These are phyloP conservation scores for Hansenula anomala DNA, from an alignment of 1,139 yeast species.

Conservation along the genomic window DNA sequence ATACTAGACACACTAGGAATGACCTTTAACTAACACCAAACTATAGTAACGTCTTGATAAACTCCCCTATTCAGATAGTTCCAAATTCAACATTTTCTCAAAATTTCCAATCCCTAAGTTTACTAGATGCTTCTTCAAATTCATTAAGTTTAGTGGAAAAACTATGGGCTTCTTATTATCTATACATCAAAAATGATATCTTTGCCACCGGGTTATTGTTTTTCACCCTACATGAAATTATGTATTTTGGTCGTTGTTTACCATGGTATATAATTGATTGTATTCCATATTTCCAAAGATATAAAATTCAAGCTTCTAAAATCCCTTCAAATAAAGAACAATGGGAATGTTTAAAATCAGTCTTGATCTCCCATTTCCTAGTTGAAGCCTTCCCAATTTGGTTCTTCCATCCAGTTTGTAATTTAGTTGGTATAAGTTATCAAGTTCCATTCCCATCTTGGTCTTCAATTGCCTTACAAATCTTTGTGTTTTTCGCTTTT, in stretches of 20 bases:
- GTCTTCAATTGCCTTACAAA: constrained; percentile 49
- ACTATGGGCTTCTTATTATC: constrained; percentile 66
- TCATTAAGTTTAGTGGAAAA: constrained; percentile 41
- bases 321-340: constrained; percentile 70
- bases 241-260: constrained; percentile 70
- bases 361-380: constrained; percentile 67
- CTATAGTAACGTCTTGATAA: constrained; percentile 5
- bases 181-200: constrained; percentile 57
- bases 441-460: constrained; percentile 70
- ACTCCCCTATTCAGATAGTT: constrained; percentile 2
- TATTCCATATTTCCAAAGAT: constrained; percentile 61
- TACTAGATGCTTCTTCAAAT: constrained; percentile 16
- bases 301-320: constrained; percentile 68
- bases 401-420: constrained; percentile 80
- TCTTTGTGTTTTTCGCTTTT: constrained; percentile 60
- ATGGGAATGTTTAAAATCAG: constrained; percentile 78
- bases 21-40: no score
- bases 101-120: constrained; percentile 3
- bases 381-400: constrained; percentile 88
- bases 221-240: constrained; percentile 58
- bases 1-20: no score
- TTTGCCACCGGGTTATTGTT: constrained; percentile 71
- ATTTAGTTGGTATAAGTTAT: constrained; percentile 56
- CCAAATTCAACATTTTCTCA: constrained; percentile 5
- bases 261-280: constrained; percentile 72